Evolutionary conservation across 1,139 yeast genomes (phyloP).

Genomic region (Taphrina communis): DNA sequence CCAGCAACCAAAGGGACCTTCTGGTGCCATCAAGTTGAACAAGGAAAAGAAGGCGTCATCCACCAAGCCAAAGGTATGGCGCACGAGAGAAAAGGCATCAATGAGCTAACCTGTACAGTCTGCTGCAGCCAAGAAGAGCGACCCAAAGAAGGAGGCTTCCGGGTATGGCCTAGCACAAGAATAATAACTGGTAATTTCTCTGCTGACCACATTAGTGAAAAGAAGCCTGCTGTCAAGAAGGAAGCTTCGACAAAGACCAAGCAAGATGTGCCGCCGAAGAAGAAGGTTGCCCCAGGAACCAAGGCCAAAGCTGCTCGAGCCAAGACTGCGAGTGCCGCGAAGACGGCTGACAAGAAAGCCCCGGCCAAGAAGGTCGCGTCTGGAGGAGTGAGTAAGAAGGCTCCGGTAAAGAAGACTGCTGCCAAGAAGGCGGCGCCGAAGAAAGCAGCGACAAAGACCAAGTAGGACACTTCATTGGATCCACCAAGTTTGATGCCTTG

Average conservation of each 20-base stretch:
- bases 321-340: constrained; percentile 14
- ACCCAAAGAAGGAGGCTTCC: constrained; percentile 47
- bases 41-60: constrained; percentile 55
- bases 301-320: constrained; percentile 37
- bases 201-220: constrained; percentile 43
- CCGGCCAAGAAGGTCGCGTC: constrained; percentile 38
- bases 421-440: constrained; percentile 33
- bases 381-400: constrained; percentile 34
- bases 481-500: background rate
- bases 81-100: background rate
- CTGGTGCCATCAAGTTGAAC: constrained; percentile 72
- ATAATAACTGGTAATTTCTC: too few species aligned
- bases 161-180: background rate
- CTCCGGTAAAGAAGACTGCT: constrained; percentile 31
- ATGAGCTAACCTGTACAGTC: constrained; percentile 45
- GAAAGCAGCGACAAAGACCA: constrained; percentile 30
- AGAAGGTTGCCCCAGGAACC: constrained; percentile 39
- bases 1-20: constrained; percentile 50
- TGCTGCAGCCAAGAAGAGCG: constrained; percentile 49
- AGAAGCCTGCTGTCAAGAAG: constrained; percentile 49
- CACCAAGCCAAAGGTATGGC: constrained; percentile 2
- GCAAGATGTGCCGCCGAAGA: constrained; percentile 39
- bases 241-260: constrained; percentile 35
- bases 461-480: background rate
- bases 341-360: constrained; percentile 26